Conservation (phyloP, 83 land plant species). For the Picea engelmannii region DNA sequence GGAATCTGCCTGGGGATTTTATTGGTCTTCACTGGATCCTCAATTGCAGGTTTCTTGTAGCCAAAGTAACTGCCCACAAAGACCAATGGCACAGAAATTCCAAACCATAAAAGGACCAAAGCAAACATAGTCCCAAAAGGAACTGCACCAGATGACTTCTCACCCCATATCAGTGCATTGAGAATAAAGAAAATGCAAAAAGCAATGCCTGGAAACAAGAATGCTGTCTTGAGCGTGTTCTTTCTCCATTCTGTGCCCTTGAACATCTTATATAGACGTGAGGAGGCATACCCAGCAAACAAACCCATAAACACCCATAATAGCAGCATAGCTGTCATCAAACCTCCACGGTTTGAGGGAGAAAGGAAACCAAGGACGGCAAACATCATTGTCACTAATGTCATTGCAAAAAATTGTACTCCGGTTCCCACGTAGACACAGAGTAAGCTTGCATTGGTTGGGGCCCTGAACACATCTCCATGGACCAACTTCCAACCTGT, state of each 20-base stretch:
- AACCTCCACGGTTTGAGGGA: constrained; percentile 84
- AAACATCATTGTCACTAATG: constrained; percentile 89
- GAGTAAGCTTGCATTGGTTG: constrained; percentile 62
- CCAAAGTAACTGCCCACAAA: constrained; percentile 82
- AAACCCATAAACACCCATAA: constrained; percentile 94
- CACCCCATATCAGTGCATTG: constrained; percentile 86
- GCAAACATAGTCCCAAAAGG: constrained; percentile 87
- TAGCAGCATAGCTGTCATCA: constrained; percentile 91
- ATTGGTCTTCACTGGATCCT: constrained; percentile 82
- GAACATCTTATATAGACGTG: constrained; percentile 85
- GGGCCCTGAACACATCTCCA: constrained; percentile 89
- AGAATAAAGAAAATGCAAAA: constrained; percentile 75
- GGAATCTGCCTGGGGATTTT: constrained; percentile 80
- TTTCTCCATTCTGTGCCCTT: constrained; percentile 88
- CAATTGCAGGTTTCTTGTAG: constrained; percentile 71
- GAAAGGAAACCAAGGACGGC: constrained; percentile 83
- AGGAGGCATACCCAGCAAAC: constrained; percentile 85
- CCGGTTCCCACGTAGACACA: constrained; percentile 91
- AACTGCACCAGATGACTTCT: constrained; percentile 81
- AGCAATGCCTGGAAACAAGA: constrained; percentile 75
- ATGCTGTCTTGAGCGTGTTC: constrained; percentile 79
- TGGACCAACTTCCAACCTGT: constrained; percentile 95
- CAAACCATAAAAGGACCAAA: constrained; percentile 70
- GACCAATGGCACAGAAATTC: constrained; percentile 81
- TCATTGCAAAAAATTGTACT: constrained; percentile 83